Base-by-base conservation (phyloP, 2,329 filamentous ascomycete genomes). In the Acrocalymma vagum region DNA sequence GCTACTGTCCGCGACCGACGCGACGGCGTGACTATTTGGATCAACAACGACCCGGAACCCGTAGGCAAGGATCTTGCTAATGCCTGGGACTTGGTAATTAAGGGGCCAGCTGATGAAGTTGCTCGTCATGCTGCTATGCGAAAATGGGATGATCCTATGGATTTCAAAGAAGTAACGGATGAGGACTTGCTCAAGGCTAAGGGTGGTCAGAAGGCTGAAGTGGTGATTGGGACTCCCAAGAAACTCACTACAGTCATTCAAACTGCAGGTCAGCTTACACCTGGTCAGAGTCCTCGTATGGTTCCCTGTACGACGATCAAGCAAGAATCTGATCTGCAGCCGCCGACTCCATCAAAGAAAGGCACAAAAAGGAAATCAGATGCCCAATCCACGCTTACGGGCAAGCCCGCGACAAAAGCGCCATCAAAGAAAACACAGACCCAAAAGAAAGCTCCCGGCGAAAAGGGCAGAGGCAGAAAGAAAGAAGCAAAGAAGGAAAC, bases 41-140 rank as follows among this genome's bases (percentile, higher is more conserved):
- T 99, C 71, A 97, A 97, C 70, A 83, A 90, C 38, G 91, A 96
- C 45, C 79, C 88, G 0, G 88, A 90, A 53, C 94, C 94, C 1
- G 81, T 85, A 28, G 87, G 88, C 14, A 85, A 83, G 51, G 91
- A 96, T 43, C 86, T 97, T 50, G 92, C 93, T 63, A 87, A 95
- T 50, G 91, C 90, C 61, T 99, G 92, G 87, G 94, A 99, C 69
- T 73, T 96, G 45, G 84, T 97, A 13, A 87, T 99, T 23, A 85
- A 84, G 52, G 92, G 90, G 14, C 87, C 88, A 58, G 94, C 90
- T 63, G 94, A 99, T 65, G 85, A 91, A 51, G 87, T 99, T 25
- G 94, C 94, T 14, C 80, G 79, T 32, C 76, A 90, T 25, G 87
- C 85, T 11, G 82, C 82, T 15, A 71, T 85, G 69, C 77, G 77